Percentiles rank a stretch among this genome's conserved stretches.
phyloP scores from a whole-genome alignment of 2,329 filamentous ascomycete genomes.

The Pestalotiopsis sp. region DNA sequence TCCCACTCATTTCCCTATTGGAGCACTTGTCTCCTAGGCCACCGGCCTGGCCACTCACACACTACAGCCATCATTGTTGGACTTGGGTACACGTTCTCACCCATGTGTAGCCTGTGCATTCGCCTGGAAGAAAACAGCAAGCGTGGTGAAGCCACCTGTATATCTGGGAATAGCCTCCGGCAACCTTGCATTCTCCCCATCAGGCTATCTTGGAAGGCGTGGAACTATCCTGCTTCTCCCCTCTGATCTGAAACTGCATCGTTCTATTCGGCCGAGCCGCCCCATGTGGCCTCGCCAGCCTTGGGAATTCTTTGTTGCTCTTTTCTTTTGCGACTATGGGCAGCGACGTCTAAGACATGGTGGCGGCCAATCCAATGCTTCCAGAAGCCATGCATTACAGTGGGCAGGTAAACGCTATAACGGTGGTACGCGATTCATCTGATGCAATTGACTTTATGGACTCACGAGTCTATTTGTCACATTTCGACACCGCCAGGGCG shows the following conservation, averaged over 20 bases:
- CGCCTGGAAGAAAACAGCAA: not conserved
- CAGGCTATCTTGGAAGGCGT: not conserved
- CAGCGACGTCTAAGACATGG: not conserved
- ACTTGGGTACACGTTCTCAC: not conserved
- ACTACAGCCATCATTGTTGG: not conserved
- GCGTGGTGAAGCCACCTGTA: not conserved
- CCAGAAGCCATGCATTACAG: not conserved
- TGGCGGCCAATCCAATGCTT: not conserved
- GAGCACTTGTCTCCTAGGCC: not conserved
- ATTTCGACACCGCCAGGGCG: not conserved
- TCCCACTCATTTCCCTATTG: not conserved
- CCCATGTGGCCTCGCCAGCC: not conserved
- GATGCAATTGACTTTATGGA: not conserved
- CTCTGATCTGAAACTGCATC: not conserved
- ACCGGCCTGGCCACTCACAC: not conserved
- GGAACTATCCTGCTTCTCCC: not conserved
- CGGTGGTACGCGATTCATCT: not conserved
- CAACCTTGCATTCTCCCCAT: not conserved
- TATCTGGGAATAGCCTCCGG: not conserved
- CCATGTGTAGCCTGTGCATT: not conserved
- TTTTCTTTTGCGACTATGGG: not conserved
- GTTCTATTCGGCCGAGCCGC: not conserved
- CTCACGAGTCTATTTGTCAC: not conserved
- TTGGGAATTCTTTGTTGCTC: not conserved
- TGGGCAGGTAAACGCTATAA: not conserved